phyloP scores from a whole-genome alignment of 306 rosid species.

The Oemleria cerasiformis region DNA sequence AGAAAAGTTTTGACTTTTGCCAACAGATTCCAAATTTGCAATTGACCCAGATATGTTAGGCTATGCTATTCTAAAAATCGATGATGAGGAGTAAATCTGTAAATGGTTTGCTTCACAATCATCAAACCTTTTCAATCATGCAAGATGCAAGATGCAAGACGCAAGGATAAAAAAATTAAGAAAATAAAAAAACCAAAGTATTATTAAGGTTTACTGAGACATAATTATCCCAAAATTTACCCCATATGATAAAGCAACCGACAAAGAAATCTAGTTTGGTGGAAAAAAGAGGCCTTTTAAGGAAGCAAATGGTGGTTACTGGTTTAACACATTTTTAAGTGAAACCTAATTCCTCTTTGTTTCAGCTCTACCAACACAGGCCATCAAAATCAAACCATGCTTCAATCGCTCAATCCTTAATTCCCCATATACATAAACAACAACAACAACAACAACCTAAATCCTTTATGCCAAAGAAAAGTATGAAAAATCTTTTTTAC shows the following conservation, averaged over 20 bases:
- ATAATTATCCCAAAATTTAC: conserved; percentile 22
- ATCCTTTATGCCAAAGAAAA: no score
- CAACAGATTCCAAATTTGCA: background rate
- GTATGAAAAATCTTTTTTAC: no score
- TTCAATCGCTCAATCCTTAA: conserved; percentile 6
- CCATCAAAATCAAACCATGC: conserved; percentile 51
- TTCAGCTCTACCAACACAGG: conserved; percentile 61
- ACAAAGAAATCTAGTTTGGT: conserved; percentile 38
- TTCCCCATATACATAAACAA: no score
- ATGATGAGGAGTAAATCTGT: background rate
- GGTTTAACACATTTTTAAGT: background rate
- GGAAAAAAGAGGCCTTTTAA: conserved; percentile 43
- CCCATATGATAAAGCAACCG: conserved; percentile 38
- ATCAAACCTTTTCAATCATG: background rate
- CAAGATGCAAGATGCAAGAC: background rate
- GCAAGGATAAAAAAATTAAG: background rate
- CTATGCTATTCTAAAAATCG: no score
- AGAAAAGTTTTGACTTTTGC: background rate
- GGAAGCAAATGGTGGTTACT: conserved; percentile 55
- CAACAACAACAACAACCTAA: no score
- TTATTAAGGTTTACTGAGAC: background rate
- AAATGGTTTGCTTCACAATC: conserved; percentile 9
- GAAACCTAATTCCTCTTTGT: conserved; percentile 36
- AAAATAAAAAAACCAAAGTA: background rate
- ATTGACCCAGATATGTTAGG: background rate